phyloP scores from a whole-genome alignment of 2,329 filamentous ascomycete genomes.

The Nemania bipapillata region DNA sequence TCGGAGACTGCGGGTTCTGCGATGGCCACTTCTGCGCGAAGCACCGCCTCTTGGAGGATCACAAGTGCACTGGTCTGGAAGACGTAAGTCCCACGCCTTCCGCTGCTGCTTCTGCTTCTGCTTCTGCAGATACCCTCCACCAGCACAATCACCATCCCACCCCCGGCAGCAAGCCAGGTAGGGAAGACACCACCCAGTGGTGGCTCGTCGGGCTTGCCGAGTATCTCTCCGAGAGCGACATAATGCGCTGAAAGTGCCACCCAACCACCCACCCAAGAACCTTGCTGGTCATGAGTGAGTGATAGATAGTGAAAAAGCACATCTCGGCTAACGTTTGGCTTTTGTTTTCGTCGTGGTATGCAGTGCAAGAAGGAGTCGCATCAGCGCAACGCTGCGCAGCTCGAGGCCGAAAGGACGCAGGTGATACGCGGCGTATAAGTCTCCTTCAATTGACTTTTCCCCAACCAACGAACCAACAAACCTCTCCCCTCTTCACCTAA shows the following conservation, averaged over 20 bases:
- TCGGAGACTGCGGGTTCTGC: slow-evolving; percentile 97
- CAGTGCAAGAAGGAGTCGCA: slow-evolving; percentile 97
- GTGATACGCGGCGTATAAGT: slow-evolving; percentile 88
- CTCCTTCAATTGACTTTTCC: no score
- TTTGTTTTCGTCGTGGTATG: slow-evolving; percentile 42
- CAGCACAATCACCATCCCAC: no score
- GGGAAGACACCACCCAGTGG: slow-evolving; percentile 46
- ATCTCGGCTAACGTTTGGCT: slow-evolving; percentile 52
- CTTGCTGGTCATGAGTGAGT: slow-evolving; percentile 39
- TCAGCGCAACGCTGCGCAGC: slow-evolving; percentile 89
- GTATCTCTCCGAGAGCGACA: slow-evolving; percentile 47
- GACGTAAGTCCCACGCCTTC: slow-evolving; percentile 68
- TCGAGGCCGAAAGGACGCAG: slow-evolving; percentile 91
- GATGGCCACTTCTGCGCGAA: slow-evolving; percentile 93
- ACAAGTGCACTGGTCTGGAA: slow-evolving; percentile 91
- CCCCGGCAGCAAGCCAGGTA: background rate
- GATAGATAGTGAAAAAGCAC: background rate
- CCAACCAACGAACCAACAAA: no score
- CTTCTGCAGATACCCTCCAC: background rate
- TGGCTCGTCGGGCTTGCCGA: slow-evolving; percentile 58
- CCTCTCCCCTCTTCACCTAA: background rate
- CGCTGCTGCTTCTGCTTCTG: no score
- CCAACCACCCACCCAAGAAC: no score
- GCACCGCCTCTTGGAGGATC: slow-evolving; percentile 91
- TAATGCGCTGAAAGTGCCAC: slow-evolving; percentile 43